Percentiles rank a stretch among this genome's conserved stretches.
phyloP scores from a whole-genome alignment of 75 land plant species.

The Isoetes taiwanensis region DNA sequence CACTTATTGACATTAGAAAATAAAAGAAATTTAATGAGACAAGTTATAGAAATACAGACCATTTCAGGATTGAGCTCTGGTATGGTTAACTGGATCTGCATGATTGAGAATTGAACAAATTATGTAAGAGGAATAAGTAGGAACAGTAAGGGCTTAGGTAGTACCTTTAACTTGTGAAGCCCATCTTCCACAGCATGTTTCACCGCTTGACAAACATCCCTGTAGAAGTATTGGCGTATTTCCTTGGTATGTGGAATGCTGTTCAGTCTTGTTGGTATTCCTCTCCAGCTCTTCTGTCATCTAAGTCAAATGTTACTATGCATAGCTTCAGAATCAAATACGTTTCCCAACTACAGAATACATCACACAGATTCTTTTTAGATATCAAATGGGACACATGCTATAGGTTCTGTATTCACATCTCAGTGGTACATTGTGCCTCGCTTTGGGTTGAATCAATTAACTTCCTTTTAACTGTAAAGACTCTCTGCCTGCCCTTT shows the following conservation, averaged over 20 bases:
- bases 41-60: constrained; percentile 33
- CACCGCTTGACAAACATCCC: constrained; percentile 64
- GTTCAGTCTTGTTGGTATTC: constrained; percentile 80
- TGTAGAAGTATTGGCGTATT: constrained; percentile 76
- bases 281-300: constrained; percentile 78
- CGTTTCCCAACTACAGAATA: too few relatives aligned
- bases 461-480: too few relatives aligned
- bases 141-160: background rate
- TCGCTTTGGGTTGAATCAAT: too few relatives aligned
- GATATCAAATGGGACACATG: too few relatives aligned
- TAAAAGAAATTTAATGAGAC: background rate
- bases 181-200: constrained; percentile 56
- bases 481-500: too few relatives aligned
- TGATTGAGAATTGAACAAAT: background rate
- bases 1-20: background rate
- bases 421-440: too few relatives aligned
- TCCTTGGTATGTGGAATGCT: constrained; percentile 88
- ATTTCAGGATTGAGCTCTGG: constrained; percentile 96
- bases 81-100: constrained; percentile 74
- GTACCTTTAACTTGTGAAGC: constrained; percentile 56
- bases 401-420: too few relatives aligned
- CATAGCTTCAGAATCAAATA: too few relatives aligned
- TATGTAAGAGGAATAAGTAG: background rate
- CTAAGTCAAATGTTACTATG: too few relatives aligned
- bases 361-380: too few relatives aligned